A percentile compares a stretch with the other conserved stretches of the same genome.
Conservation (phyloP, 371 early-diverging fungal species). For the Homolaphlyctis polyrhiza region DNA sequence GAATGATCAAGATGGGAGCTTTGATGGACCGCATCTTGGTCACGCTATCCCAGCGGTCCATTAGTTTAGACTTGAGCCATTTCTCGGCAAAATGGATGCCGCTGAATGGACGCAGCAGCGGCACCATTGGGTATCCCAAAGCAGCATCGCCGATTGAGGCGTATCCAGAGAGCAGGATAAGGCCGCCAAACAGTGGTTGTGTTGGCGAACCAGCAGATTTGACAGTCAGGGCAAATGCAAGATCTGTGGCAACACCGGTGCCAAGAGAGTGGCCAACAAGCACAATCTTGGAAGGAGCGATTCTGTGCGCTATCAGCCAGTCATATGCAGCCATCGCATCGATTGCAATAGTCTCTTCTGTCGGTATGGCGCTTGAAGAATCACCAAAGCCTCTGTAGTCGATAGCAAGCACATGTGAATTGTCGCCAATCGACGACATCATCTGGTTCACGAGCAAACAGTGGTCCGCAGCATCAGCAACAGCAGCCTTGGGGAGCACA, state of each 20-base stretch:
- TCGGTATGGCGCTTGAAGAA: conserved; percentile 24
- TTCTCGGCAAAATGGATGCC: conserved; percentile 11
- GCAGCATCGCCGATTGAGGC: conserved; percentile 42
- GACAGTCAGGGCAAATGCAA: conserved; percentile 21
- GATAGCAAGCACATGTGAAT: conserved; percentile 30
- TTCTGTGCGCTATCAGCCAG: conserved; percentile 27
- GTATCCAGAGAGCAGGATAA: conserved; percentile 39
- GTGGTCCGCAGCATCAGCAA: not conserved
- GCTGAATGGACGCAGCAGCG: conserved; percentile 22
- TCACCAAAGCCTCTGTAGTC: conserved; percentile 51
- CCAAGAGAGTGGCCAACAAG: conserved; percentile 45
- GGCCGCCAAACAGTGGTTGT: conserved; percentile 16
- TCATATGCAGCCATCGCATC: conserved; percentile 38
- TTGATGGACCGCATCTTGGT: conserved; percentile 16
- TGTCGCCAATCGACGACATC: conserved; percentile 10
- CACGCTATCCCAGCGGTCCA: conserved; percentile 24
- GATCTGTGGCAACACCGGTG: conserved; percentile 37
- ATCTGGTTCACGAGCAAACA: conserved; percentile 5
- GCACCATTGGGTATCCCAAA: conserved; percentile 27
- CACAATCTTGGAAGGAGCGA: conserved; percentile 21
- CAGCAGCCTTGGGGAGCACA: not conserved
- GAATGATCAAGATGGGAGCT: conserved; percentile 32
- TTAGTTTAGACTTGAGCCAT: conserved; percentile 16
- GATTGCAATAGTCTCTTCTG: conserved; percentile 24
- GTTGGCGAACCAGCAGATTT: conserved; percentile 13